Percentiles rank a stretch among this genome's conserved stretches.
phyloP scores from a whole-genome alignment of 805 yeast species.

The Pichia deserticola region DNA sequence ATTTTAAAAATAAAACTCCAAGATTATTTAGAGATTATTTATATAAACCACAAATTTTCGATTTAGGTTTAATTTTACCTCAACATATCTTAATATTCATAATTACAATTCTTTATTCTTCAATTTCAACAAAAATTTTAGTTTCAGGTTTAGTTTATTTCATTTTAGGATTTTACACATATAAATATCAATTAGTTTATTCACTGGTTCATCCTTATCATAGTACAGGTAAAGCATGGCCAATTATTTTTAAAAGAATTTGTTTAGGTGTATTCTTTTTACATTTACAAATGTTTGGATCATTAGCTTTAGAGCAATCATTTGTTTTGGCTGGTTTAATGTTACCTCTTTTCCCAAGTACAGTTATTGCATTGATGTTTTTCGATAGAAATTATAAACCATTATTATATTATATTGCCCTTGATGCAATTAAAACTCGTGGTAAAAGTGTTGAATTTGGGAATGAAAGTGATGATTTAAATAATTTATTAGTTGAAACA shows the following conservation, averaged over 20 bases:
- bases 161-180: conserved; percentile 48
- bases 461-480: conserved; percentile 12
- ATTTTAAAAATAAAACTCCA: conserved; percentile 37
- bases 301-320: conserved; percentile 53
- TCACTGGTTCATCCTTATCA: conserved; percentile 59
- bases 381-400: conserved; percentile 52
- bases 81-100: conserved; percentile 54
- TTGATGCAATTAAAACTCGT: conserved; percentile 44
- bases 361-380: conserved; percentile 38
- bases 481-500: conserved; percentile 9
- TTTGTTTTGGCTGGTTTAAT: conserved; percentile 40
- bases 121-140: conserved; percentile 53
- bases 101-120: conserved; percentile 52
- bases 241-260: conserved; percentile 49
- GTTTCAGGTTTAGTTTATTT: conserved; percentile 53
- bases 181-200: conserved; percentile 55
- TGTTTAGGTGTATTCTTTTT: conserved; percentile 48
- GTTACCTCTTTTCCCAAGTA: conserved; percentile 41
- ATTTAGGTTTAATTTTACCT: conserved; percentile 54
- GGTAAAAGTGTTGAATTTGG: conserved; percentile 27
- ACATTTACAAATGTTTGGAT: conserved; percentile 59
- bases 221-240: conserved; percentile 64
- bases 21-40: conserved; percentile 43
- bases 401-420: conserved; percentile 46
- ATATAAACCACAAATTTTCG: conserved; percentile 52